Base-by-base conservation (phyloP, 345 rosid genomes). In the Turritis glabra region DNA sequence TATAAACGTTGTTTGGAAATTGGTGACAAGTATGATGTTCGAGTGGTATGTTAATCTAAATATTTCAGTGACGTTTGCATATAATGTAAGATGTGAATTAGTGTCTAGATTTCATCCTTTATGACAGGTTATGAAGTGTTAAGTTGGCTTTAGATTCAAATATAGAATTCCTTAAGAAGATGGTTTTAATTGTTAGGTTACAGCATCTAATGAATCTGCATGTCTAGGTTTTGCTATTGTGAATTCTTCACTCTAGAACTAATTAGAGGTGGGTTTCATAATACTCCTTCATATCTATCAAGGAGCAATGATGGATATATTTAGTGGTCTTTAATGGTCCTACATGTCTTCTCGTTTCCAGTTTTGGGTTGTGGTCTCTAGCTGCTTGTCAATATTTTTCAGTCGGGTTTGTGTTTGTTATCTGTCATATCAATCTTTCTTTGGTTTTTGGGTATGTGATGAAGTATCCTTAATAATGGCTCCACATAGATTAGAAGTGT, bases 21-120 rank as follows among this genome's bases (percentile, higher is more conserved):
- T 73, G 96, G 91, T 47, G 92, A 91, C 82, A 91, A 91, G 77
- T 91, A 93, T 84, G 98, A 93, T 56, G 92, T 91, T 48, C 86
- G 92, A 83, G 97, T 87, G 98, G 98, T 93, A 88, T 15, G 93
- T 52, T 67, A 59, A 71, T 76, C 46, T 53, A 41, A 17, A 62
- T 35, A 18, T 47, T 48, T 46, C 21, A 14, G 46, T 27, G 33
- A 40, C 66, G 32, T 71, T 13, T 62, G 71, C 51, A 41, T 67
- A 41, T 40, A 37, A 25, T 50, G 62, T 19, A 38, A 50, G 61
- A 40, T 67, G 47, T 69, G 26, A 17, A 37, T 33, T 43, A 21
- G 38, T 23, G 41, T 69, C 70, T 67, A 41, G 37, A 14, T 26
- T 57, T 21, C 25, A 48, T 56, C 41, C 43, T 47, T 57, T 29